Base-by-base conservation (phyloP, 441 rosid genomes). In the Gossypium davidsonii region DNA sequence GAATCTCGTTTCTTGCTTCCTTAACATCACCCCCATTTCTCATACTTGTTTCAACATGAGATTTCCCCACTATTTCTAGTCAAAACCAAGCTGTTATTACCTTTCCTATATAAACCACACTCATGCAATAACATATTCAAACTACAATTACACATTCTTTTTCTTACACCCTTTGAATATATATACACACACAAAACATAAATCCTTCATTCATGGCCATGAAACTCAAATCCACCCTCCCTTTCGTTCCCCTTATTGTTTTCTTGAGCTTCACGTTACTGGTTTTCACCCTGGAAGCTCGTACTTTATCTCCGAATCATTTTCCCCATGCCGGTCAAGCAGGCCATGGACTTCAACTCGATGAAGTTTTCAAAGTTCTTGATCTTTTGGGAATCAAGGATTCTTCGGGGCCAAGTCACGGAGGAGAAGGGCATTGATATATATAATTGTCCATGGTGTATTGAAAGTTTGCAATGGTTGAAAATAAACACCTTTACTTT, bases 381-480 rank as follows among this genome's bases (percentile, higher is more conserved):
- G 56, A 66, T 23, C 70, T 66, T 46, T 3, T 66, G 7, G 70
- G 70, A 25, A 66, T 66, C 18, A 46, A 66, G 70, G 48, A 34
- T 62, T 46, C 70, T 3, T 44, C 70, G 0, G 21, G 70, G 1
- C 70, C 70, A 23, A 66, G 70, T 66, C 0, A 14, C 0, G 3
- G 9, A 0, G 56, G 56, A 46, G 12, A 2, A 21, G 70, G 71
- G 39, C 57, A 67, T 23, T 66, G 31, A 31, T 4, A 6, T 65
- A 6, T 1, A 34, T 18, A 37, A 8, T 18, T 7, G n/a, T 63
- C 8, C 3, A 63, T 64, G 69, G 15, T 37, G 26, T 18, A 6
- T 39, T 8, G 3, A 18, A 64, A 10, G 69, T 20, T 64, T 11
- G 23, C 31, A 61, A 31, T 0, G 12, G 44, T 8, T 28, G 15